Evolutionary conservation across 177 flowering plant species (phyloP).

Genomic region (Vitis hybrid): DNA sequence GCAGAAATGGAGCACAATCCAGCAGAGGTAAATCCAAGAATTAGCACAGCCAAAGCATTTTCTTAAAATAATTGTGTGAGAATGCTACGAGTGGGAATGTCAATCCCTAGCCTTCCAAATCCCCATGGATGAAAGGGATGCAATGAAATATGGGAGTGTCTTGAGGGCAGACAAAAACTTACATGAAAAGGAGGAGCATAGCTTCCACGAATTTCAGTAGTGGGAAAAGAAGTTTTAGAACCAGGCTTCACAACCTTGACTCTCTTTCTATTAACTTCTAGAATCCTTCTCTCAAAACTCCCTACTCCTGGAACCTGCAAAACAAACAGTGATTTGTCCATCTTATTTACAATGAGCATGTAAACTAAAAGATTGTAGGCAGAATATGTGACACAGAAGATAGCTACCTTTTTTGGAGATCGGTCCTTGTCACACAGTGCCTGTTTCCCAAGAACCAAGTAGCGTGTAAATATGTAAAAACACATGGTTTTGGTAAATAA

Average conservation of each 20-base stretch:
- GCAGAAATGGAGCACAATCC: too few relatives aligned
- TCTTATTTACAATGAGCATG: background rate
- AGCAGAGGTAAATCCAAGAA: too few relatives aligned
- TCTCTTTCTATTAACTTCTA: conserved; percentile 88
- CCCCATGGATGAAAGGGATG: background rate
- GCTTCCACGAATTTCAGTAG: conserved; percentile 92
- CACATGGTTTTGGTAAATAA: background rate
- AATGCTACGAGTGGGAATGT: too few relatives aligned
- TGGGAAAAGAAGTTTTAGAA: conserved; percentile 92
- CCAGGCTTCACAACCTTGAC: conserved; percentile 96
- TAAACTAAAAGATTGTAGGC: background rate
- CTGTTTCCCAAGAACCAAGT: conserved; percentile 42
- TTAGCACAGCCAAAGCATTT: too few relatives aligned
- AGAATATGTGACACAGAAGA: conserved; percentile 1
- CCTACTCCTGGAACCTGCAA: conserved; percentile 65
- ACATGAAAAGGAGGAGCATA: conserved; percentile 98
- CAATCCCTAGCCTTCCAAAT: too few relatives aligned
- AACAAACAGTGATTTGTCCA: background rate
- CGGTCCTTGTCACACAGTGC: conserved; percentile 82
- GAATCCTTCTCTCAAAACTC: conserved; percentile 81
- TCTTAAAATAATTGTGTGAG: too few relatives aligned
- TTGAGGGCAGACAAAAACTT: conserved; percentile 22
- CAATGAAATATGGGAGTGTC: background rate
- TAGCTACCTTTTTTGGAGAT: conserved; percentile 63
- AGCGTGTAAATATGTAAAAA: background rate